Base-by-base conservation (phyloP, 2,329 filamentous ascomycete genomes). In the Akanthomyces muscarius region DNA sequence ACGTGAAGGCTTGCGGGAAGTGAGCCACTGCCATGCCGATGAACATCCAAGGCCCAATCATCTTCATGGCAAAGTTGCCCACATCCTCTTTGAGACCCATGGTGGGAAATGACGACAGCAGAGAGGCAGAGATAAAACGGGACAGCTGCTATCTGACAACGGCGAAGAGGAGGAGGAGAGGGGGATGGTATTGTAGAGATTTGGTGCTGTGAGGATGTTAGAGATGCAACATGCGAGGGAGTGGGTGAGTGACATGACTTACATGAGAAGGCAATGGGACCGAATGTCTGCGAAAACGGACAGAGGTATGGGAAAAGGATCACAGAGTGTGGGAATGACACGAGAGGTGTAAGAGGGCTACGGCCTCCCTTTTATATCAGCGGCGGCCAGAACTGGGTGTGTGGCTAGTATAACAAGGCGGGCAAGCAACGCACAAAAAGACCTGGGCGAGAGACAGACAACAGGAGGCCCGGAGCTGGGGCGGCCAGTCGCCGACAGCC, bases 31-130 rank as follows among this genome's bases (percentile, higher is more conserved):
- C 79, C 21, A 77, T 66, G 59, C 67, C 66, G 68, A 89, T 77
- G 70, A 89, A 85, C 4, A 78, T 55, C 77, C 83, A 83, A 0
- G 85, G 84, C 62, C 73, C 68, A 18, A 81, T 44, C 56, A 85
- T 73, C 62, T 70, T 69, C 65, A 65, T 57, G 69, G 76, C 38
- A 53, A 73, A 62, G 54, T 63, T 23, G 60, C 42, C 51, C 18
- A 25, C 60, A 11, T 48, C 23, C 21, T 48, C 30, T 30, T 5
- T 28, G 7, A 55, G 28, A 23, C 41, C 44, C 60, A 62, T 62
- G 42, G 41, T 50, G 30, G 25, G 10, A 42, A 11, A 14, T 21
- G 28, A 45, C 5, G 11, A 2, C 44, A 42, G 13, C 7, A 16
- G 52, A 5, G 36, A 18, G 6, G 13, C 13, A 33, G 25, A 33